These are phyloP conservation scores for Yamadazyma paraphyllophila DNA, from an alignment of 805 yeast species.

Conservation along the genomic window DNA sequence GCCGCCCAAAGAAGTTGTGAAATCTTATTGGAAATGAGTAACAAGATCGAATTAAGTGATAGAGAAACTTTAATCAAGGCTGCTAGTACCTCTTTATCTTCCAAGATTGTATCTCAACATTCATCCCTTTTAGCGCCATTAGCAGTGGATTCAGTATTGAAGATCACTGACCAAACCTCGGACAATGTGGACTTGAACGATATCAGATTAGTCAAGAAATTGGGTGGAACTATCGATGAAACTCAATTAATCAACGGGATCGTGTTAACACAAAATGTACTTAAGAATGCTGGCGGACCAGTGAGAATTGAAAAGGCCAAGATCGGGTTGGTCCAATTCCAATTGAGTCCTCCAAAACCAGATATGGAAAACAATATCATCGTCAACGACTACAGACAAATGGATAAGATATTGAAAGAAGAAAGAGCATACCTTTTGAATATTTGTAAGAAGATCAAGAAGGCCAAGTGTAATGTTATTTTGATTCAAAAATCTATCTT, in stretches of 20 bases:
- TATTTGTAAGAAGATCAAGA: slow-evolving; percentile 93
- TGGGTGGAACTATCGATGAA: slow-evolving; percentile 97
- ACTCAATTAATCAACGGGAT: slow-evolving; percentile 92
- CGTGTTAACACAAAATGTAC: slow-evolving; percentile 85
- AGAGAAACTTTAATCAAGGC: slow-evolving; percentile 84
- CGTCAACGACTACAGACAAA: slow-evolving; percentile 96
- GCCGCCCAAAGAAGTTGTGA: slow-evolving; percentile 85
- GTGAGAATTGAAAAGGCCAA: slow-evolving; percentile 89
- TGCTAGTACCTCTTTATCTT: slow-evolving; percentile 89
- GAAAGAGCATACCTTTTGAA: slow-evolving; percentile 94
- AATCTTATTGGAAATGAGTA: slow-evolving; percentile 80
- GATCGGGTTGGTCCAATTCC: slow-evolving; percentile 89
- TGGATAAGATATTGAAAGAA: slow-evolving; percentile 97
- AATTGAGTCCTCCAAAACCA: slow-evolving; percentile 94
- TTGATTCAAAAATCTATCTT: slow-evolving; percentile 89
- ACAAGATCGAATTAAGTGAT: slow-evolving; percentile 73
- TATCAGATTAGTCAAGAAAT: slow-evolving; percentile 86
- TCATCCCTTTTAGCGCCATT: slow-evolving; percentile 84
- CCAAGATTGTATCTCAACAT: slow-evolving; percentile 94
- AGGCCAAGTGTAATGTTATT: slow-evolving; percentile 92
- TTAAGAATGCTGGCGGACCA: slow-evolving; percentile 93
- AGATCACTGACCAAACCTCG: slow-evolving; percentile 59
- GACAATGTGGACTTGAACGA: slow-evolving; percentile 80
- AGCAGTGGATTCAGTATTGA: slow-evolving; percentile 90
- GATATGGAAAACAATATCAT: slow-evolving; percentile 97